Evolutionary conservation across 257 asterid genomes (phyloP), one percentile per base, ranked within the genome.

Genomic region (Plantago major): DNA sequence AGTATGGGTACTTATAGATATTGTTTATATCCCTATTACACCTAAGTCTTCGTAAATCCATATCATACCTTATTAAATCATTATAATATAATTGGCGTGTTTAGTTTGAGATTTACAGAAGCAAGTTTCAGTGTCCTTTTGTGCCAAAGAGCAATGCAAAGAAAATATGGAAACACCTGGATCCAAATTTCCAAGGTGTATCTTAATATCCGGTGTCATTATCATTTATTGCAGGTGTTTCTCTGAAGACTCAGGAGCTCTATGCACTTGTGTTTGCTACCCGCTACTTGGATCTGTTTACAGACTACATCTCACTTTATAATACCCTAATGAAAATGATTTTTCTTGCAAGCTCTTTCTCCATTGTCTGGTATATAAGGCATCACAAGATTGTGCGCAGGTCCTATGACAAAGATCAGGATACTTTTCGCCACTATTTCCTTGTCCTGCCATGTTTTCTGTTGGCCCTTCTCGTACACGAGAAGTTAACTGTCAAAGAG

Each of bases 361-460:
- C 95, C 10, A 86, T 89, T 64, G 90, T 89, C 48, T 89, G 95
- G 97, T 89, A 89, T 71, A 86, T 89, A 48, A 82, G 80, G 78
- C 82, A 60, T 67, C 97, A 89, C 82, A 89, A 86, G 78, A 69
- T 86, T 61, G 97, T 89, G 17, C 80, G 93, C 55, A 86, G 97
- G 69, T 86, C 97, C 66, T 89, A 89, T 51, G 92, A 86, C 74
- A 89, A 64, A 73, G 97, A 89, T 16, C 97, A 89, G 75, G 97
- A 89, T 74, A 84, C 95, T 10, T 86, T 89, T 70, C 97, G 95
- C 74, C 95, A 89, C 74, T 62, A 71, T 64, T 73, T 74, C 76
- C 89, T 89, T 53, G 67, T 89, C 67, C 37, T 86, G 42, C 94
- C 97, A 1, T 86, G 97, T 76, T 75, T 89, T 17, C 15, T 84